These are phyloP conservation scores for Colletotrichum sp. DNA, from an alignment of 2,329 filamentous ascomycete species.

Conservation along the genomic window DNA sequence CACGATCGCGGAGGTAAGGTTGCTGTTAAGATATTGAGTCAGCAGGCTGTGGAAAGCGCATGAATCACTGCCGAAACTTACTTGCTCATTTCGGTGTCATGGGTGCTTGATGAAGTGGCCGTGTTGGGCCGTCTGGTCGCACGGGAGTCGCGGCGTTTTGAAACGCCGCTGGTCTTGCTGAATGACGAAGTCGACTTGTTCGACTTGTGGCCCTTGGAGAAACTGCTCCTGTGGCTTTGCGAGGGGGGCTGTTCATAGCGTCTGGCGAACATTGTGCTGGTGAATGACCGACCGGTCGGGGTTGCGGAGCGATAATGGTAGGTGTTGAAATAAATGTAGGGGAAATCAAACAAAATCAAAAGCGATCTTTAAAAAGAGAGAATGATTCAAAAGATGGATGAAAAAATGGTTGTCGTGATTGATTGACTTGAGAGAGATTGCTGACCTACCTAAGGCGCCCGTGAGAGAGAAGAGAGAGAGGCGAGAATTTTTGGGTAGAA, in stretches of 20 bases:
- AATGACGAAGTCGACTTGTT: slow-evolving; percentile 60
- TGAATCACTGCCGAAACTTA: slow-evolving; percentile 32
- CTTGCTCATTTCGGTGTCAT: slow-evolving; percentile 48
- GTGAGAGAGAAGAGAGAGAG: slow-evolving; percentile 13
- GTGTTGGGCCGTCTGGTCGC: slow-evolving; percentile 54
- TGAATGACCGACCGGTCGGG: background rate
- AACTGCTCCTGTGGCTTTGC: slow-evolving; percentile 50
- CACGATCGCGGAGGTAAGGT: slow-evolving; percentile 71
- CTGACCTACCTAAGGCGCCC: slow-evolving; percentile 38
- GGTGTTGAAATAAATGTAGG: background rate
- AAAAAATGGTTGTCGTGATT: background rate
- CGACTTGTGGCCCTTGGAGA: slow-evolving; percentile 56
- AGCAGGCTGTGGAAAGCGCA: background rate
- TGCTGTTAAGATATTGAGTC: slow-evolving; percentile 39
- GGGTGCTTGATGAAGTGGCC: slow-evolving; percentile 40
- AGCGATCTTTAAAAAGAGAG: background rate
- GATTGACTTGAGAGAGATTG: background rate
- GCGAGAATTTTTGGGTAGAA: slow-evolving; percentile 18
- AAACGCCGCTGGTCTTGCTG: slow-evolving; percentile 58
- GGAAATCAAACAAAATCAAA: background rate
- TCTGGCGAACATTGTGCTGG: slow-evolving; percentile 53
- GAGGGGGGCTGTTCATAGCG: slow-evolving; percentile 44
- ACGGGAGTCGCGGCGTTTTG: slow-evolving; percentile 59
- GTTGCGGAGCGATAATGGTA: background rate
- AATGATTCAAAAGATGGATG: background rate